Conservation (phyloP, 352 stramenopile genomes). For the Globisporangium mamillatum region DNA sequence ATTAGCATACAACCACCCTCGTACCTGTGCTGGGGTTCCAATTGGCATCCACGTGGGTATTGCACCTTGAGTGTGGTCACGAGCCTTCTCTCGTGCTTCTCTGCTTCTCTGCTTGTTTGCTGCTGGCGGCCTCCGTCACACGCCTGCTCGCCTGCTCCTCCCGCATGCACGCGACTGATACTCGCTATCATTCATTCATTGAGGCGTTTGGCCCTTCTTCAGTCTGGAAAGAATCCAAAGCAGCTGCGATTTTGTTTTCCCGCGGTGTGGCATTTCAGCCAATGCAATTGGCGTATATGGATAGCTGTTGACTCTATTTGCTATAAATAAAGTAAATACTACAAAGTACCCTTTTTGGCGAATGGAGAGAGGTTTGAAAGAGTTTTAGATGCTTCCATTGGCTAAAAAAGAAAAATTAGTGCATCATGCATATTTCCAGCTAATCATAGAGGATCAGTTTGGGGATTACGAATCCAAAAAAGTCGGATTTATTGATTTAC, state of each 20-base stretch:
- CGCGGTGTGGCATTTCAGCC: not conserved
- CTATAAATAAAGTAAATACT: not conserved
- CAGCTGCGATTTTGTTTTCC: not conserved
- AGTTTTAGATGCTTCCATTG: not conserved
- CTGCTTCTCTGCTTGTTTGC: not conserved
- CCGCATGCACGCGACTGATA: conserved; percentile 1
- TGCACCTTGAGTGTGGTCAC: not conserved
- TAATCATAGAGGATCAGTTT: not conserved
- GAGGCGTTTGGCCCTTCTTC: conserved; percentile 4
- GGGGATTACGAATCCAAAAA: not conserved
- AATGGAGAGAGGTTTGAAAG: not conserved
- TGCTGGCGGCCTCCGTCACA: not conserved
- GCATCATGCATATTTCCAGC: not conserved
- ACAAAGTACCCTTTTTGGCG: not conserved
- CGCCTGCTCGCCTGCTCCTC: not conserved
- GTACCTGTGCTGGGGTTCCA: not conserved
- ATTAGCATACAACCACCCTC: not conserved
- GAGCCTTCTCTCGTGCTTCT: not conserved
- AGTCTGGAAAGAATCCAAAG: conserved; percentile 5
- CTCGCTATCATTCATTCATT: not conserved
- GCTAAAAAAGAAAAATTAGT: not conserved
- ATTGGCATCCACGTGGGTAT: not conserved
- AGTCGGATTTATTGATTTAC: not conserved
- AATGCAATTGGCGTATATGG: not conserved
- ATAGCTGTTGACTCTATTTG: not conserved